Conservation (phyloP, 352 stramenopile species). For the Pythium volutum region DNA sequence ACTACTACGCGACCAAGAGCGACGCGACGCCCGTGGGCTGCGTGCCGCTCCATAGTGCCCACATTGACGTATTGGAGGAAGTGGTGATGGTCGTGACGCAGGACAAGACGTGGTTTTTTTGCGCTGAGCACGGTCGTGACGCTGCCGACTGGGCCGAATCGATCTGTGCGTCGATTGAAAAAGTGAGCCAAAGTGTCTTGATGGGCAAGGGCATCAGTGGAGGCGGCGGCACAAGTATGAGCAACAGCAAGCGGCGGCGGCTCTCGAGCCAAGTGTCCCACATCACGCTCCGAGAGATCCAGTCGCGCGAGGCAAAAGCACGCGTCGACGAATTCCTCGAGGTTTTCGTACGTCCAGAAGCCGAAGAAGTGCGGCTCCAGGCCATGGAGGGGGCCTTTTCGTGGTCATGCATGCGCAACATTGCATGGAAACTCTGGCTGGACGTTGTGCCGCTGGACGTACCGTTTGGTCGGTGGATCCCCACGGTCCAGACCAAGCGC, state of each 20-base stretch:
- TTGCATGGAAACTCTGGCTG: constrained; percentile 75
- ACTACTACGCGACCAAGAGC: constrained; percentile 55
- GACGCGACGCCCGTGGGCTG: constrained; percentile 41
- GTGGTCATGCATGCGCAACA: constrained; percentile 69
- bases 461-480: constrained; percentile 47
- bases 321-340: constrained; percentile 73
- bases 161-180: constrained; percentile 60
- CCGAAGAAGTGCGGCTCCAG: constrained; percentile 47
- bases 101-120: constrained; percentile 83
- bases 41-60: constrained; percentile 57
- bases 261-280: constrained; percentile 42
- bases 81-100: constrained; percentile 74
- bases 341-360: constrained; percentile 55
- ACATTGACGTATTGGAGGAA: constrained; percentile 72
- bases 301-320: constrained; percentile 44
- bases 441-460: constrained; percentile 44
- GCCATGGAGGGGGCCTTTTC: constrained; percentile 59
- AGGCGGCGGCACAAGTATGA: neutral
- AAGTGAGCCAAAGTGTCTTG: constrained; percentile 25
- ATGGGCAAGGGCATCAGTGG: constrained; percentile 10
- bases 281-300: constrained; percentile 55
- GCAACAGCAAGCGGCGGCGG: constrained; percentile 23
- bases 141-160: constrained; percentile 61
- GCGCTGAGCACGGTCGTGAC: constrained; percentile 49
- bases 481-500: constrained; percentile 34